Evolutionary conservation across 345 rosid genomes (phyloP).

Genomic region (Camelina hispida): DNA sequence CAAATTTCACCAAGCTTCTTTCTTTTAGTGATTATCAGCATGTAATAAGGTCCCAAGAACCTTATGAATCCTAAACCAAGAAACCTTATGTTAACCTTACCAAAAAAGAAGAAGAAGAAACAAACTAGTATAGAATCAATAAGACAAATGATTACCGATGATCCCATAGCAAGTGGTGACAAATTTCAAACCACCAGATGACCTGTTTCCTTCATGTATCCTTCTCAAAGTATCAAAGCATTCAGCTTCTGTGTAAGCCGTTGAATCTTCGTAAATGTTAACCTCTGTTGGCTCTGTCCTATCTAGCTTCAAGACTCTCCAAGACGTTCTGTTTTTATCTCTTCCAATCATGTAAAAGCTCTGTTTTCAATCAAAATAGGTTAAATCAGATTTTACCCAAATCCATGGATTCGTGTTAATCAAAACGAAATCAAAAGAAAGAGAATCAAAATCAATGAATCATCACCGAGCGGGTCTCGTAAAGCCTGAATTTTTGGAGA

Average conservation of each 20-base stretch:
- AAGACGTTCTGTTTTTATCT: conserved; percentile 65
- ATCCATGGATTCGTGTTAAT: neutral
- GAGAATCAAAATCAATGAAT: conserved; percentile 9
- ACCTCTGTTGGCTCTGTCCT: conserved; percentile 74
- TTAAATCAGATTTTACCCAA: no score
- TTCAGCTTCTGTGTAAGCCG: conserved; percentile 68
- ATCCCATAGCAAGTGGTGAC: conserved; percentile 85
- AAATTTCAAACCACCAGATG: conserved; percentile 85
- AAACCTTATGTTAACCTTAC: conserved; percentile 2
- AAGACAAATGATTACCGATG: conserved; percentile 55
- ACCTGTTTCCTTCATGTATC: conserved; percentile 80
- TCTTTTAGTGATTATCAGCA: conserved; percentile 88
- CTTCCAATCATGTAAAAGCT: conserved; percentile 87
- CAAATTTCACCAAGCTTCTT: conserved; percentile 84
- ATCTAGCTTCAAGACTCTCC: conserved; percentile 86
- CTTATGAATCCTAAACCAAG: conserved; percentile 72
- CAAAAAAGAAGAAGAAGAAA: neutral
- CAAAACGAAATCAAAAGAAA: conserved; percentile 1
- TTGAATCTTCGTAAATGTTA: conserved; percentile 66
- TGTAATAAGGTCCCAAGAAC: conserved; percentile 94
- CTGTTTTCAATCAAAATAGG: conserved; percentile 51
- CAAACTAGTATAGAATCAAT: no score
- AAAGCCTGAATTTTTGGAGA: conserved; percentile 84
- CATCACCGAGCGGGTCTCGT: conserved; percentile 86
- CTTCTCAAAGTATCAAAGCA: conserved; percentile 67